Percentiles rank a stretch among this genome's conserved stretches.
These are phyloP conservation scores for Colletotrichum lini DNA, from an alignment of 2,329 filamentous ascomycete genomes.

Conservation along the genomic window DNA sequence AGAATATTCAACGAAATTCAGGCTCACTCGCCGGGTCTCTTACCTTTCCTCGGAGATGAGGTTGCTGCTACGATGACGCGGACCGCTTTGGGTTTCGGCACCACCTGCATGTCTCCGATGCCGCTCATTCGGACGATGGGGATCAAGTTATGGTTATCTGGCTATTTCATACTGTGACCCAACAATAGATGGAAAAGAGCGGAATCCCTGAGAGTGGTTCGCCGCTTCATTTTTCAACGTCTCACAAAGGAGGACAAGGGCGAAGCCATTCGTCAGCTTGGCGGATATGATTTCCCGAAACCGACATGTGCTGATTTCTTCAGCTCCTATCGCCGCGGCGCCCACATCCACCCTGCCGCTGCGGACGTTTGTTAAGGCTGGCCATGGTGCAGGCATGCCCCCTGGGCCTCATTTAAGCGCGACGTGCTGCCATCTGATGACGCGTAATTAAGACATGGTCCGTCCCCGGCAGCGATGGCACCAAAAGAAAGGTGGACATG, in stretches of 20 bases:
- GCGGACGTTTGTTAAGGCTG: conserved; percentile 23
- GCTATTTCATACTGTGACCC: not conserved
- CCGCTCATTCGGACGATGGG: conserved; percentile 4
- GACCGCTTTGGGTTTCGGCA: conserved; percentile 11
- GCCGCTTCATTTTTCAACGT: not conserved
- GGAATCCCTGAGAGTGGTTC: conserved; percentile 9
- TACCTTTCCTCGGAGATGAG: not conserved
- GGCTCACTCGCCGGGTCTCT: not conserved
- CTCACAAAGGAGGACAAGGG: no score
- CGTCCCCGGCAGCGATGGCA: not conserved
- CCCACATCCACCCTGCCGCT: not conserved
- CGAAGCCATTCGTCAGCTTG: conserved; percentile 8
- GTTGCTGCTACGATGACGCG: conserved; percentile 16
- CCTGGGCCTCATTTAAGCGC: conserved; percentile 37
- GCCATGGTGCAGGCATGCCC: conserved; percentile 22
- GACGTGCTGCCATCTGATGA: conserved; percentile 28
- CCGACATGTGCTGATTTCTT: not conserved
- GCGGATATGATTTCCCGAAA: conserved; percentile 16
- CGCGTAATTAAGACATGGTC: conserved; percentile 34
- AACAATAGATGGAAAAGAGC: not conserved
- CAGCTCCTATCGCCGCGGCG: not conserved
- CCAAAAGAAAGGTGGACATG: not conserved
- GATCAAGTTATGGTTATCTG: conserved; percentile 20
- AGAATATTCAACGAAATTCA: not conserved
- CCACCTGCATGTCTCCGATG: not conserved